A percentile compares a stretch with the other conserved stretches of the same genome.
phyloP scores from a whole-genome alignment of 768 basidiomycete species.

The Fistulinella prunicolor region DNA sequence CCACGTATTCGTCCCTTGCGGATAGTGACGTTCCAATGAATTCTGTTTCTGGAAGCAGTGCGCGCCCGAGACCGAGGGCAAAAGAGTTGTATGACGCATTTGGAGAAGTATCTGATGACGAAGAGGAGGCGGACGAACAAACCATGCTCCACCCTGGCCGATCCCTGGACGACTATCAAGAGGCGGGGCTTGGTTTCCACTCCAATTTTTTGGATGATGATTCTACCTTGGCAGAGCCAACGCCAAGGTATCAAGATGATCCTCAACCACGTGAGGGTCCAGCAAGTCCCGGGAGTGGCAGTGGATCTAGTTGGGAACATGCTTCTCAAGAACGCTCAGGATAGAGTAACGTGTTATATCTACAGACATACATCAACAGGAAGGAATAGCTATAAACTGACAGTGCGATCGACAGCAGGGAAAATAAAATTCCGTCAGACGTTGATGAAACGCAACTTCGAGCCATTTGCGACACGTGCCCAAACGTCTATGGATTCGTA shows the following conservation, averaged over 20 bases:
- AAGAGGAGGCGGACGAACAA: constrained; percentile 74
- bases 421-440: constrained; percentile 13
- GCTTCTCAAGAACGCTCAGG: constrained; percentile 41
- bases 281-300: constrained; percentile 38
- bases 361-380: constrained; percentile 21
- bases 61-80: constrained; percentile 47
- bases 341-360: constrained; percentile 14
- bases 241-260: constrained; percentile 50
- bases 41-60: constrained; percentile 47
- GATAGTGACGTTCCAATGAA: constrained; percentile 79
- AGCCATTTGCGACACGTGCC: constrained; percentile 78
- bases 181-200: constrained; percentile 56
- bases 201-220: constrained; percentile 84
- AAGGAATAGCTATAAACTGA: constrained; percentile 8
- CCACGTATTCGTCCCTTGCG: constrained; percentile 57
- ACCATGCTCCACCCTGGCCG: constrained; percentile 51
- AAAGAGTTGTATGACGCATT: constrained; percentile 97
- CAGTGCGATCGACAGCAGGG: constrained; percentile 14
- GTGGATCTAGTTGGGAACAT: constrained; percentile 74
- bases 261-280: constrained; percentile 33
- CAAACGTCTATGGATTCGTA: constrained; percentile 85
- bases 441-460: constrained; percentile 70
- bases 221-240: constrained; percentile 39
- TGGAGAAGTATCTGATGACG: constrained; percentile 83
- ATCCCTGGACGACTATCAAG: constrained; percentile 33